Percentiles rank a stretch among this genome's conserved stretches.
phyloP scores from a whole-genome alignment of 1,284 basidiomycete genomes.

The Microbotryum silenes-acaulis region DNA sequence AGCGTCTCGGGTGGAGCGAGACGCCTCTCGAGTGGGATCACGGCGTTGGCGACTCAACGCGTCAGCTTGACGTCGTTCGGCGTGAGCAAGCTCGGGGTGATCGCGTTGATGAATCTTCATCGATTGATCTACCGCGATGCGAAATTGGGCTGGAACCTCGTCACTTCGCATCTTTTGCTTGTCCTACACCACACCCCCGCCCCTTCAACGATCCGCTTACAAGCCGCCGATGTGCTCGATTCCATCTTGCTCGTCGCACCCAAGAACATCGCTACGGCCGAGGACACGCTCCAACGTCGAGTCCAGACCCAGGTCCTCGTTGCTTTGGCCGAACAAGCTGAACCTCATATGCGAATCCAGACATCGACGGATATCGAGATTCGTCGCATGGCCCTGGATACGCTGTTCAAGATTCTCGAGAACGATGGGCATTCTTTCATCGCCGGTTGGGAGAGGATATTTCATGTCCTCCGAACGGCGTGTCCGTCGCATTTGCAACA shows the following conservation, averaged over 20 bases:
- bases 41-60: constrained; percentile 12
- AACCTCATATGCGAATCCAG: constrained; percentile 46
- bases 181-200: constrained; percentile 60
- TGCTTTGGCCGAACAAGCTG: constrained; percentile 70
- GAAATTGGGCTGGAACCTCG: constrained; percentile 74
- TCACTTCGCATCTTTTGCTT: constrained; percentile 67
- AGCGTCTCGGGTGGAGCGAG: background rate
- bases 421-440: constrained; percentile 76
- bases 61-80: constrained; percentile 57
- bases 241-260: constrained; percentile 64
- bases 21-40: constrained; percentile 28
- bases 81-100: constrained; percentile 70
- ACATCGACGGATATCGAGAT: constrained; percentile 53
- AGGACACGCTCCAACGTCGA: constrained; percentile 49
- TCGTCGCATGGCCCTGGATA: constrained; percentile 76
- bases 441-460: constrained; percentile 87
- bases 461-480: constrained; percentile 72
- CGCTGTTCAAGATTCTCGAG: constrained; percentile 80
- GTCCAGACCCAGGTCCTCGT: constrained; percentile 75
- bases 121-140: constrained; percentile 72
- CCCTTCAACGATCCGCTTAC: constrained; percentile 70
- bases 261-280: constrained; percentile 45
- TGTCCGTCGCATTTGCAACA: constrained; percentile 61
- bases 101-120: constrained; percentile 72
- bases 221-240: constrained; percentile 77